Evolutionary conservation across 345 rosid genomes (phyloP), one percentile per base, ranked within the genome.

Genomic region (Luvunga scandens): DNA sequence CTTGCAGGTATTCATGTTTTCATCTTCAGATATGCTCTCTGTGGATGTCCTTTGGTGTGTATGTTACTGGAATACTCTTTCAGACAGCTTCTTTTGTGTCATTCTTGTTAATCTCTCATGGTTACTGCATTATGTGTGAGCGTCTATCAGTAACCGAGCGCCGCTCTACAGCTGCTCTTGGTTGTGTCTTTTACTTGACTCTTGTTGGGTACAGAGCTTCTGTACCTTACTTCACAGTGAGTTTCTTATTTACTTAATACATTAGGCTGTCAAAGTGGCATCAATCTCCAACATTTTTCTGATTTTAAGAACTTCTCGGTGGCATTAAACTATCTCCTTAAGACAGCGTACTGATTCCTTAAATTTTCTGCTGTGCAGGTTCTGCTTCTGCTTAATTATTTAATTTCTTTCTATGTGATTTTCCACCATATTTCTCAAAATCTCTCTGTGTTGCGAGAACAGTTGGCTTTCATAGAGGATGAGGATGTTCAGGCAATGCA

Each of bases 11-110:
- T 79, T 93, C 98, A 25, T 95, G 99, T 83, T 88, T 93, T 80
- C 84, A 95, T 85, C 88, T 83, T 80, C 90, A 92, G 71, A 83
- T 87, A 66, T 93, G 99, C 82, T 95, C 99, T 34, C 86, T 93
- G 8, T 93, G 99, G 99, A 91, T 93, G 90, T 93, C 99, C 42
- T 95, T 95, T 69, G 99, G 99, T 77, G 95, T 93, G 63, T 95
- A 93, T 77, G 91, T 91, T 67, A 95, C 96, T 22, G 99, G 98
- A 81, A 92, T 95, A 74, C 91, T 95, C 75, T 93, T 92, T 82
- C 97, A 93, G 79, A 95, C 99, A 30, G 95, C 92, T 86, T 92
- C 97, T 1, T 91, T 95, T 57, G 90, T 95, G 63, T 93, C 94
- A 36, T 93, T 93, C 86, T 85, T 93, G 83, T 93, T 95, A 69